Evolutionary conservation across 2,329 filamentous ascomycete species (phyloP).

Genomic region (Clathrospora elynae): DNA sequence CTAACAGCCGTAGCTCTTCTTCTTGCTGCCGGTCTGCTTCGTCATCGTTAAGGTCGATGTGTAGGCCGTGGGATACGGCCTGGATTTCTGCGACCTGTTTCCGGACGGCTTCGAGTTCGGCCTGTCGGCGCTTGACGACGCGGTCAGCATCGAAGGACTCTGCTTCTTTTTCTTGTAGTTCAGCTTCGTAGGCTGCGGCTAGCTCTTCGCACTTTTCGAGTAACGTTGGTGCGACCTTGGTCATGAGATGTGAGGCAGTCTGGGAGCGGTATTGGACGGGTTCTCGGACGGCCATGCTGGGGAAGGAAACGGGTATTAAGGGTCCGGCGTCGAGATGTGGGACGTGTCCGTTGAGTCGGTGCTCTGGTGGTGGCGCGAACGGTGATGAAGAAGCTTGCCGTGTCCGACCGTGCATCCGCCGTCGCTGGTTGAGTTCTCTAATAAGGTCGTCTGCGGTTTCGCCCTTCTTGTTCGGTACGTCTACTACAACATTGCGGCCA

Average conservation of each 20-base stretch:
- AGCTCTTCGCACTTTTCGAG: slow-evolving; percentile 54
- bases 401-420: slow-evolving; percentile 62
- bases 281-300: slow-evolving; percentile 28
- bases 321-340: slow-evolving; percentile 31
- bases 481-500: slow-evolving; percentile 78
- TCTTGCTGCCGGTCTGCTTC: slow-evolving; percentile 45
- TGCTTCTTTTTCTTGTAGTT: slow-evolving; percentile 72
- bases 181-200: slow-evolving; percentile 67
- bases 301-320: slow-evolving; percentile 33
- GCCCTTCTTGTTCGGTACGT: slow-evolving; percentile 80
- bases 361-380: slow-evolving; percentile 49
- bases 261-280: slow-evolving; percentile 50
- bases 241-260: slow-evolving; percentile 63
- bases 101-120: slow-evolving; percentile 66
- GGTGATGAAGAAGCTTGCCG: slow-evolving; percentile 77
- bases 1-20: slow-evolving; percentile 45
- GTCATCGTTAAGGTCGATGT: slow-evolving; percentile 45
- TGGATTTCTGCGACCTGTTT: slow-evolving; percentile 64
- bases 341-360: slow-evolving; percentile 38
- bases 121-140: slow-evolving; percentile 63
- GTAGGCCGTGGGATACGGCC: slow-evolving; percentile 32
- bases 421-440: slow-evolving; percentile 69
- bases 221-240: slow-evolving; percentile 64
- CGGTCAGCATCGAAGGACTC: slow-evolving; percentile 55
- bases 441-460: slow-evolving; percentile 86